phyloP scores from a whole-genome alignment of 2,329 filamentous ascomycete genomes.

The Harringtonia aguacate region DNA sequence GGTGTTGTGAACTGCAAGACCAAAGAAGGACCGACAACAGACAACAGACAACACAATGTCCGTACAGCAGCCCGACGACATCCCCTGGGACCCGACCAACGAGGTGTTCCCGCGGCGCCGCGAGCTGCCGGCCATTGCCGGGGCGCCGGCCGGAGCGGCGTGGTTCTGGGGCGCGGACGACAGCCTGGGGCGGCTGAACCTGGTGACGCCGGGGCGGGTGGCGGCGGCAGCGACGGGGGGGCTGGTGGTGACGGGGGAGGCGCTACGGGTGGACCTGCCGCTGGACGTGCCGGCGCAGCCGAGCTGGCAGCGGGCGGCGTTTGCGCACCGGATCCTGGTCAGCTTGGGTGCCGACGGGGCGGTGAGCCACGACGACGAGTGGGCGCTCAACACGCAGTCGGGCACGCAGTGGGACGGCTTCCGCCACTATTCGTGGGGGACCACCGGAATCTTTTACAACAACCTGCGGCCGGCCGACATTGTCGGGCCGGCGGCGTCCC shows the following conservation, averaged over 20 bases:
- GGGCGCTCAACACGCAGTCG: conserved; percentile 7
- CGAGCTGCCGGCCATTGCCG: too few relatives aligned
- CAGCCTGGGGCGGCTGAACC: neutral
- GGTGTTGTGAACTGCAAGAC: too few relatives aligned
- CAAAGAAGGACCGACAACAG: too few relatives aligned
- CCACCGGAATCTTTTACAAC: conserved; percentile 3
- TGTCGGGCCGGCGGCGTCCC: neutral
- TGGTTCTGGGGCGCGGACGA: conserved; percentile 8
- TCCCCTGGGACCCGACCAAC: too few relatives aligned
- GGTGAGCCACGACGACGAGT: conserved; percentile 7
- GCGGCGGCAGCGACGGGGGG: neutral
- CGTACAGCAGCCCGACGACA: too few relatives aligned
- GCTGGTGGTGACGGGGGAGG: neutral
- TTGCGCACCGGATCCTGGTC: conserved; percentile 4
- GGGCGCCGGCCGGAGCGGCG: conserved; percentile 5
- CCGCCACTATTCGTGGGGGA: conserved; percentile 3
- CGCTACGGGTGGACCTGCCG: conserved; percentile 24
- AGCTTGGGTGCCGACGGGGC: neutral
- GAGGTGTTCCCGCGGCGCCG: too few relatives aligned
- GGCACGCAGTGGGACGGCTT: conserved; percentile 11
- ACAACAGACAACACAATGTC: too few relatives aligned
- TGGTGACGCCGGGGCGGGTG: neutral
- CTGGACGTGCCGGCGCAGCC: conserved; percentile 19
- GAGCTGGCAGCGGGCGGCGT: conserved; percentile 1
- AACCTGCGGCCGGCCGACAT: conserved; percentile 1